Percentiles rank a stretch among this genome's conserved stretches.
These are phyloP conservation scores for Marchantia paleacea DNA, from an alignment of 225 moss, liverwort and hornwort species.

Conservation along the genomic window DNA sequence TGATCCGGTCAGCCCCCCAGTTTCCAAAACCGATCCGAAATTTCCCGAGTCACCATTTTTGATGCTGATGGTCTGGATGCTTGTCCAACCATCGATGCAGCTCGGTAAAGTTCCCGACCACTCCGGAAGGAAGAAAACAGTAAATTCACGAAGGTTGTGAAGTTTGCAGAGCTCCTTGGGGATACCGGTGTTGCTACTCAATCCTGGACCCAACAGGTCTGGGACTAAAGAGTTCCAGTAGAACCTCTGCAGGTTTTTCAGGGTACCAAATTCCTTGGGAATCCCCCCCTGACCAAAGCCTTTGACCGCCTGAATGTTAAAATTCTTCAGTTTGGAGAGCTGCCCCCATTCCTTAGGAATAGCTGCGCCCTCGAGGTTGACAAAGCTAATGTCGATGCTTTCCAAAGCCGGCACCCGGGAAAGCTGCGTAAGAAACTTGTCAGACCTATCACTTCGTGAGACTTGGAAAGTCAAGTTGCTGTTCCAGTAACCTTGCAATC, in stretches of 20 bases:
- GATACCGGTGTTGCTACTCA: background rate
- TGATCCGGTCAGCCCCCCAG: background rate
- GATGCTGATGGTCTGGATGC: background rate
- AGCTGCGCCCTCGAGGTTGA: no score
- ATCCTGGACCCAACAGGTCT: background rate
- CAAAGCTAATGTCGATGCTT: background rate
- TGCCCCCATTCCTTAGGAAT: background rate
- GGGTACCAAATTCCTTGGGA: background rate
- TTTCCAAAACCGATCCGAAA: background rate
- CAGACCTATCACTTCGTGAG: background rate
- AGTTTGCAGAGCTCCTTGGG: constrained; percentile 9
- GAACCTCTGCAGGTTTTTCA: background rate
- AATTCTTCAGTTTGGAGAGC: background rate
- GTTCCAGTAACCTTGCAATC: background rate
- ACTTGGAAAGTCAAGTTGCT: background rate
- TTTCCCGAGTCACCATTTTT: background rate
- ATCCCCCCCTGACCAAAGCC: background rate
- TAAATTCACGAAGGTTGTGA: background rate
- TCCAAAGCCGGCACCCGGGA: background rate
- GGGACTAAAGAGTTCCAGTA: background rate
- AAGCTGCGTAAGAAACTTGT: background rate
- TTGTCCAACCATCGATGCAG: background rate
- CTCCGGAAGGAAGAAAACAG: background rate
- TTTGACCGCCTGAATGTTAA: background rate
- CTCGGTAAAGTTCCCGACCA: background rate